Conservation (phyloP, 805 yeast species). For the Teunomyces kruisii region DNA sequence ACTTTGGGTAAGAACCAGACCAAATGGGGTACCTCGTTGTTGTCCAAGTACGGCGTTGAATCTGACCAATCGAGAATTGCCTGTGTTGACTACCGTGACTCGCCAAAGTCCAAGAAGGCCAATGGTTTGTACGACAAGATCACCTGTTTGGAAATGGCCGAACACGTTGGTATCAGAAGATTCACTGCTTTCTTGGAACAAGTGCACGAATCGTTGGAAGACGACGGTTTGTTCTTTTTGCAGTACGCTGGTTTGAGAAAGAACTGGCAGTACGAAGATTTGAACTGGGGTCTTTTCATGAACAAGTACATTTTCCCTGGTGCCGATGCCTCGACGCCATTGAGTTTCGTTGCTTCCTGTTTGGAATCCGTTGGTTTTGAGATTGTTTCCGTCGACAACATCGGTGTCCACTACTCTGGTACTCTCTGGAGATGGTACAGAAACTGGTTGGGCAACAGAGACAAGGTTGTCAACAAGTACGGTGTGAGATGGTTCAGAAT, state of each 20-base stretch:
- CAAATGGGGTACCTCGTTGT: conserved; percentile 76
- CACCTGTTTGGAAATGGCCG: conserved; percentile 92
- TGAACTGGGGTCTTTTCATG: conserved; percentile 94
- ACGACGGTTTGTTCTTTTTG: conserved; percentile 83
- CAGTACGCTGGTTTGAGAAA: conserved; percentile 92
- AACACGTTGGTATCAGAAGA: conserved; percentile 91
- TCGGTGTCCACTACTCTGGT: conserved; percentile 90
- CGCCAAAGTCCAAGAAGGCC: conserved; percentile 61
- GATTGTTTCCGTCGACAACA: conserved; percentile 77
- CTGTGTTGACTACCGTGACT: conserved; percentile 87
- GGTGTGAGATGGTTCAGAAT: conserved; percentile 90
- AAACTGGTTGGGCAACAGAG: conserved; percentile 87
- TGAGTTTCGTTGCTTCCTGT: conserved; percentile 73
- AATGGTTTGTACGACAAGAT: conserved; percentile 71
- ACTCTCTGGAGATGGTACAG: conserved; percentile 94
- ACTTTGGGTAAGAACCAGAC: conserved; percentile 91
- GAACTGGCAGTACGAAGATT: conserved; percentile 92
- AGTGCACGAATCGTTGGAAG: conserved; percentile 84
- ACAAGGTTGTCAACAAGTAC: conserved; percentile 71
- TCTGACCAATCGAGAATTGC: conserved; percentile 70
- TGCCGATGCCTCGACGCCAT: conserved; percentile 94
- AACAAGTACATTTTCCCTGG: conserved; percentile 96
- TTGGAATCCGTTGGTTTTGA: conserved; percentile 87
- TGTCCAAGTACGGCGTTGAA: conserved; percentile 66
- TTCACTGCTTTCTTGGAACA: conserved; percentile 73